Evolutionary conservation across 768 basidiomycete species (phyloP), one percentile per base, ranked within the genome.

Genomic region (Termitomyces sp.): DNA sequence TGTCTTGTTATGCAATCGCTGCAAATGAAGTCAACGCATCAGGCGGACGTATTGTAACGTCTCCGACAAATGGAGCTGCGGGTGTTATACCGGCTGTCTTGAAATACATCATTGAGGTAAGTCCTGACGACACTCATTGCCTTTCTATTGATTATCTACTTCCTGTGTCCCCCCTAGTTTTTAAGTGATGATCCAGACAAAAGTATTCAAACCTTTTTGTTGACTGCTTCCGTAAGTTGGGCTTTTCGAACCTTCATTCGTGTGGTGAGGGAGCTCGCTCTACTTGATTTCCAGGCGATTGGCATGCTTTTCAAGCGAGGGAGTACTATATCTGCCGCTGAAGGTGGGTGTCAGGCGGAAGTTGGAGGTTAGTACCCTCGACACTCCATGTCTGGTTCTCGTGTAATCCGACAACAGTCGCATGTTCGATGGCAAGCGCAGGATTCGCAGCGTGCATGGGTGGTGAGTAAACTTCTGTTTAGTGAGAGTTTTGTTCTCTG

Each of bases 251-350:
- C 24, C 24, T 51, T 18, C 18, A n/a, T 49, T 30, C 9, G 28
- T 38, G 13, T 8, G 22, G 20, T 49, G 13, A 1, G 42, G 24
- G 54, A 51, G 65, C 28, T 59, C 13, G 65, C 28, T 59, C 13
- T 6, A 13, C 40, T 6, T 60, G 36, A 28, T 44, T 53, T 49
- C 18, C 52, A 91, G 89, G 89, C 94, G 9, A 74, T 96, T 54
- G 94, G 95, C 16, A 97, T 97, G 94, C 75, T 97, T 33, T 96
- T 94, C 77, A 98, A 98, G 70, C 84, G 95, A 58, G 94, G 94
- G n/a, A 93, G 92, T 61, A 96, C 95, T 2, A 97, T 98, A 52
- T 92, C 90, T 48, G 95, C 95, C 14, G 94, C 96, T 0, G 96
- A 98, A 72, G 95, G 95, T 20, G 94, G 87, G 12, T 96, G 94